Conservation (phyloP, 768 basidiomycete genomes). For the Tylopilus plumbeoviolaceoides region DNA sequence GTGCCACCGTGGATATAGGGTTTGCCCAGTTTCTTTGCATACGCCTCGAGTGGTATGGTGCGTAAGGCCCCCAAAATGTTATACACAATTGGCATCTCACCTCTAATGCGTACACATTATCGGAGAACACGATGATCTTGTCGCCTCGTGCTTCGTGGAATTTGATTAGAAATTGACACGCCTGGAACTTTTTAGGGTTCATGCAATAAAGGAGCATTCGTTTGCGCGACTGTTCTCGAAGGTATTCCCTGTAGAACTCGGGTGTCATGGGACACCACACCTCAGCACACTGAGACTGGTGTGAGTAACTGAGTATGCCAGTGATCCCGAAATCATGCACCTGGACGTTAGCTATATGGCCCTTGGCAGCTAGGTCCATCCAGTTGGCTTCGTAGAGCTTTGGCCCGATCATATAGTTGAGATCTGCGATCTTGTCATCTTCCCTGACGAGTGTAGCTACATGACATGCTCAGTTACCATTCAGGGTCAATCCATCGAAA, state of each 20-base stretch:
- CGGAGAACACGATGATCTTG: slow-evolving; percentile 99
- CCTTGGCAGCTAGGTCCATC: slow-evolving; percentile 99
- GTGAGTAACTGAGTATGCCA: neutral
- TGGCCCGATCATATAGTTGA: slow-evolving; percentile 99
- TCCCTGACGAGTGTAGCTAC: slow-evolving; percentile 96
- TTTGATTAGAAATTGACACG: slow-evolving; percentile 97
- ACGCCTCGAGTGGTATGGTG: slow-evolving; percentile 49
- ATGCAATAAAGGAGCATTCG: slow-evolving; percentile 97
- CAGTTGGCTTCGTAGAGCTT: slow-evolving; percentile 99
- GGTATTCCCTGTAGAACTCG: slow-evolving; percentile 97
- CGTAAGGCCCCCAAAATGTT: neutral
- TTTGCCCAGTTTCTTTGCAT: slow-evolving; percentile 90
- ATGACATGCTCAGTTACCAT: slow-evolving; percentile 2
- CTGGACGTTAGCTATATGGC: slow-evolving; percentile 99
- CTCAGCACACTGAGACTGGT: slow-evolving; percentile 77
- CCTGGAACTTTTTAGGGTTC: slow-evolving; percentile 99
- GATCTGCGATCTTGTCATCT: slow-evolving; percentile 97
- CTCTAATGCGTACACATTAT: slow-evolving; percentile 96
- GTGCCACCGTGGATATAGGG: slow-evolving; percentile 96
- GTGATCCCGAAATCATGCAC: slow-evolving; percentile 39
- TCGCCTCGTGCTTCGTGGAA: slow-evolving; percentile 97
- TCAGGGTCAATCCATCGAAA: neutral
- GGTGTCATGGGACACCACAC: slow-evolving; percentile 99
- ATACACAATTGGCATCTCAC: slow-evolving; percentile 38
- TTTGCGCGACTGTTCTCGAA: slow-evolving; percentile 88